Conservation (phyloP, 176 grass and related monocot genomes). For the Coix lacrymajobi region DNA sequence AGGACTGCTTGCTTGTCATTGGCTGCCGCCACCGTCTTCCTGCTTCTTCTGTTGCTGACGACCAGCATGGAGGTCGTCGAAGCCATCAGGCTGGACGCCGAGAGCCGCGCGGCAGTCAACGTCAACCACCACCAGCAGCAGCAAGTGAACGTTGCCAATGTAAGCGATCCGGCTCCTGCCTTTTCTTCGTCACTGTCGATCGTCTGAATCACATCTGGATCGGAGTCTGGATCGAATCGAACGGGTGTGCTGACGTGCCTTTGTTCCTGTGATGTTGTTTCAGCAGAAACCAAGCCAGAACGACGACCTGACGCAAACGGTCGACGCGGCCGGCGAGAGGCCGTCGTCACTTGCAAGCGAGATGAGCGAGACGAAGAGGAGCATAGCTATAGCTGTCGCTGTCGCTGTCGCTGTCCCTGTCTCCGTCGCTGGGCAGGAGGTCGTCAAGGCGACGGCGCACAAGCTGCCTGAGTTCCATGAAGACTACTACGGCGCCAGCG, state of each 20-base stretch:
- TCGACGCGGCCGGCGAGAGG: background rate
- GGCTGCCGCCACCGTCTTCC: background rate
- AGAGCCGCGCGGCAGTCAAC: slow-evolving; percentile 14
- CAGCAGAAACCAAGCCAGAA: slow-evolving; percentile 44
- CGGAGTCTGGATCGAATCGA: background rate
- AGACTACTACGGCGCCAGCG: slow-evolving; percentile 70
- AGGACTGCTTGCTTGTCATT: background rate
- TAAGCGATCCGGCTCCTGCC: slow-evolving; percentile 9
- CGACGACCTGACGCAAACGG: background rate
- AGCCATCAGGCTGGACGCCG: slow-evolving; percentile 48
- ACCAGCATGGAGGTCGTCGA: background rate
- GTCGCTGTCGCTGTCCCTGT: background rate
- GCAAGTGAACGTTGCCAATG: background rate
- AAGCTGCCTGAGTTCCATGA: slow-evolving; percentile 58
- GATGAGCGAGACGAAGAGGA: slow-evolving; percentile 27
- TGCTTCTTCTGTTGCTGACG: slow-evolving; percentile 16
- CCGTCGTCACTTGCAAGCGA: background rate
- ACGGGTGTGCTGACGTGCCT: slow-evolving; percentile 7
- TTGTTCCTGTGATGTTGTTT: background rate
- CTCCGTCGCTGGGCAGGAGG: background rate
- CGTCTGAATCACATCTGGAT: background rate
- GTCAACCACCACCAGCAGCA: background rate
- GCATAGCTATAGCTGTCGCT: too few species aligned
- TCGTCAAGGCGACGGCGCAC: slow-evolving; percentile 26
- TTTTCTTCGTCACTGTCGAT: background rate